Percentiles rank a stretch among this genome's conserved stretches.
Evolutionary conservation across 2,329 filamentous ascomycete genomes (phyloP).

Genomic region (Verruconis gallopava): DNA sequence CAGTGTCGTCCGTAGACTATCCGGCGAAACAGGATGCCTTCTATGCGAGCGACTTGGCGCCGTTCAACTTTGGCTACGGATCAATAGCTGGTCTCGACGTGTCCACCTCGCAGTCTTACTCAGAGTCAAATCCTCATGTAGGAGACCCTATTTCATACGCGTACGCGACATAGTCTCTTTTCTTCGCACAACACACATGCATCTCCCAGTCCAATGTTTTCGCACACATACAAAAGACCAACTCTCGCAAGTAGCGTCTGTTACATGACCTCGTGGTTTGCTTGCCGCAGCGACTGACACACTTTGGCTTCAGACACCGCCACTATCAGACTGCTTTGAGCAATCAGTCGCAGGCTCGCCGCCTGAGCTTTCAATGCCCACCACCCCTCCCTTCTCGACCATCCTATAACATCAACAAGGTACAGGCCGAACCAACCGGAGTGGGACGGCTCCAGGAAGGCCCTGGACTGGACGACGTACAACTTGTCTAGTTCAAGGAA

Average conservation of each 20-base stretch:
- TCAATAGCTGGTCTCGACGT: slow-evolving; percentile 54
- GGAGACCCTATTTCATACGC: slow-evolving; percentile 35
- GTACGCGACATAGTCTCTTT: slow-evolving; percentile 21
- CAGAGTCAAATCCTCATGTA: slow-evolving; percentile 62
- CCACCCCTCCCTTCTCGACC: slow-evolving; percentile 43
- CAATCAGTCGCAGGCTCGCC: slow-evolving; percentile 40
- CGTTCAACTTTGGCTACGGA: slow-evolving; percentile 56
- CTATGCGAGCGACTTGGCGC: slow-evolving; percentile 46
- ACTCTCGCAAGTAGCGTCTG: background rate
- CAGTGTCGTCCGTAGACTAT: slow-evolving; percentile 31
- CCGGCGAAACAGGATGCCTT: slow-evolving; percentile 56
- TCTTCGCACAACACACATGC: no score
- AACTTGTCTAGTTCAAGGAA: no score
- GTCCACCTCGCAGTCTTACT: slow-evolving; percentile 47
- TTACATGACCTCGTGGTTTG: background rate
- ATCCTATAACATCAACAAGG: background rate
- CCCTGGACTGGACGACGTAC: no score
- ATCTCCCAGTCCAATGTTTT: background rate
- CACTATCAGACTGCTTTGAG: slow-evolving; percentile 61
- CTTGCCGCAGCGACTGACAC: slow-evolving; percentile 5
- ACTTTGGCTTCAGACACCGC: slow-evolving; percentile 49
- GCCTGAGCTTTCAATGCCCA: slow-evolving; percentile 49
- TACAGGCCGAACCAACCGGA: no score
- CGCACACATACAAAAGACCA: background rate
- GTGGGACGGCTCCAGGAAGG: no score